Base-by-base conservation (phyloP, 768 basidiomycete genomes). In the Suillus clintonianus region DNA sequence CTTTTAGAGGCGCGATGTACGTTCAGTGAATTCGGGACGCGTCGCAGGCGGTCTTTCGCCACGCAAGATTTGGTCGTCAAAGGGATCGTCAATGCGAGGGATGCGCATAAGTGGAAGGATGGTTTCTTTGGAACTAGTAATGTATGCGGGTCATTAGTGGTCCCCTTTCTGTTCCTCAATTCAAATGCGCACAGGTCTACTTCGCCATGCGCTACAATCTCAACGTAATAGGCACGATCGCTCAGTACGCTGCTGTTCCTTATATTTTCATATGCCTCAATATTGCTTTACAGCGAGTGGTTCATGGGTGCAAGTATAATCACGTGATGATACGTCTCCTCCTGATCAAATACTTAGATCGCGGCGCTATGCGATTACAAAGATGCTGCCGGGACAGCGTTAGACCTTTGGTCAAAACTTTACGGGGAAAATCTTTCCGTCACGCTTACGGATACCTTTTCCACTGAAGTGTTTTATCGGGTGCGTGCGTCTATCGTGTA, bases 391-490 rank as follows among this genome's bases (percentile, higher is more conserved):
- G 77, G 81, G 0, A 77, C 79, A 13, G 94, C 95, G 1, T 80
- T 99, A 72, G 83, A 89, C 48, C 83, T 93, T 58, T 99, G 97
- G 97, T 92, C 98, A 71, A 76, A 85, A 54, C 87, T 90, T 47
- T 89, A 91, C 69, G 77, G 79, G 5, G 67, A 78, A 37, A 64
- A 70, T 24, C 77, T 87, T 34, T 83, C 90, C 60, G 85, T 94
- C 63, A 94, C 95, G 22, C 80, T 98, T 39, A 97, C 97, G 15
- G 97, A 99, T 77, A 99, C 97, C 0, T 99, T 97, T 76, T 92
- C 95, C 7, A 93, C 92, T 2, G 77, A 85, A 37, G 88, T 85
- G 0, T 99, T 98, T 78, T 95, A 94, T 81, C 83, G 86, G 78
- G 95, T 85, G 72, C 45, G 65, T 19, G 15, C 19, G 17, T 42